These are phyloP conservation scores for Aspergillus hiratsukae DNA, from an alignment of 2,329 filamentous ascomycete species.

Conservation along the genomic window DNA sequence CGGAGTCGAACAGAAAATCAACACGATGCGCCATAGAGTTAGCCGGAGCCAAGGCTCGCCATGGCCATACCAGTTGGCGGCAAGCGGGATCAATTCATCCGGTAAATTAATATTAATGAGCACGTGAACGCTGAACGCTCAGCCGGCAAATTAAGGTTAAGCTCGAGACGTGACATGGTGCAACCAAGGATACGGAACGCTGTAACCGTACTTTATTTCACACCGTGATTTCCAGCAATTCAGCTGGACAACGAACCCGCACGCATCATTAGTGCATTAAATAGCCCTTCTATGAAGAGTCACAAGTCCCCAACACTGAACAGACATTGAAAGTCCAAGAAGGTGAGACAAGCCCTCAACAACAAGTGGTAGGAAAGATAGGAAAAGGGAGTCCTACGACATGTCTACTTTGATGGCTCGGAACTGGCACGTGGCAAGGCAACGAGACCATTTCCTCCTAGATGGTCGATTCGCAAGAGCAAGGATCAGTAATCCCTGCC, in stretches of 20 bases:
- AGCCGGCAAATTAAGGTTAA: conserved; percentile 19
- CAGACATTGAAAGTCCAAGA: neutral
- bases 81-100: conserved; percentile 3
- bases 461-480: neutral
- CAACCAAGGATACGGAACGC: conserved; percentile 3
- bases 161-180: conserved; percentile 10
- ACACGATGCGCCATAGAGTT: neutral
- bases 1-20: neutral
- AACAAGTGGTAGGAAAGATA: neutral
- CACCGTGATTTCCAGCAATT: neutral
- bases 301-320: no score
- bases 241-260: neutral
- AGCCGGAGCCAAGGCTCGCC: no score
- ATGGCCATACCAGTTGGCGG: neutral
- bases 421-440: neutral
- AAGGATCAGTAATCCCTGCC: neutral
- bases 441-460: neutral
- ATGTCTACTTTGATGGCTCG: neutral
- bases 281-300: neutral
- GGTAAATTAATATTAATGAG: neutral
- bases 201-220: neutral
- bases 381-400: neutral
- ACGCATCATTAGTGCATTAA: neutral
- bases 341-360: neutral
- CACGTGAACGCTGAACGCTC: conserved; percentile 14